Evolutionary conservation across 2,329 filamentous ascomycete genomes (phyloP).

Genomic region (Myriosclerotinia curreyana): DNA sequence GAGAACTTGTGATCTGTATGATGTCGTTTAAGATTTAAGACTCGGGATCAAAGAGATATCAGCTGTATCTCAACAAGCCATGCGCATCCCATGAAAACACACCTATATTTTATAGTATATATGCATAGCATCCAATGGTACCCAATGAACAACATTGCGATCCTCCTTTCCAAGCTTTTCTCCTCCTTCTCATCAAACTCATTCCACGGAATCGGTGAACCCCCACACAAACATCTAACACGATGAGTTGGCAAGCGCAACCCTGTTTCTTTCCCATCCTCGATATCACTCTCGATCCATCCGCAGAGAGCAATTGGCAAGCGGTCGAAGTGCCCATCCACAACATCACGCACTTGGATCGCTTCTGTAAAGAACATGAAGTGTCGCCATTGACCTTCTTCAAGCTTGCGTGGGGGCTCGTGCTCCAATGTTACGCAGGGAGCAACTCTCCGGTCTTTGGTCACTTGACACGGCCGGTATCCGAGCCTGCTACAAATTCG

Average conservation of each 20-base stretch:
- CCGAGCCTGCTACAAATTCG: not conserved
- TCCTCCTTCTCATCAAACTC: not conserved
- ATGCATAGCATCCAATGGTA: not conserved
- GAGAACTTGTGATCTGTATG: not conserved
- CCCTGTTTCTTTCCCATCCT: conserved; percentile 17
- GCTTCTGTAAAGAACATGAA: conserved; percentile 1
- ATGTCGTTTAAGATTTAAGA: not conserved
- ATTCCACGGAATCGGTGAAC: not conserved
- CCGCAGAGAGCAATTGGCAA: conserved; percentile 12
- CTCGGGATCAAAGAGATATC: not conserved
- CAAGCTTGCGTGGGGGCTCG: conserved; percentile 42
- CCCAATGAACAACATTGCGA: not conserved
- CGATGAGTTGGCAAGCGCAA: not conserved
- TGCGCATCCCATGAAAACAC: not conserved
- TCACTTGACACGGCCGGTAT: conserved; percentile 39
- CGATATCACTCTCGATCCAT: not conserved
- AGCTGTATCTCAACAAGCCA: conserved; percentile 3
- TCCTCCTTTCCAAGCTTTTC: not conserved
- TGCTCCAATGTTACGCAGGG: conserved; percentile 41
- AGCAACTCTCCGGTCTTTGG: conserved; percentile 43
- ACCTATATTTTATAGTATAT: not conserved
- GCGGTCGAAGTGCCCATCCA: not conserved
- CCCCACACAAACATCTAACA: not conserved
- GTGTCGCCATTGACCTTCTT: conserved; percentile 5
- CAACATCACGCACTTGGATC: not conserved